Percentiles rank a stretch among this genome's conserved stretches.
Evolutionary conservation across 768 basidiomycete genomes (phyloP).

Genomic region (Boletus tylopilopsis): DNA sequence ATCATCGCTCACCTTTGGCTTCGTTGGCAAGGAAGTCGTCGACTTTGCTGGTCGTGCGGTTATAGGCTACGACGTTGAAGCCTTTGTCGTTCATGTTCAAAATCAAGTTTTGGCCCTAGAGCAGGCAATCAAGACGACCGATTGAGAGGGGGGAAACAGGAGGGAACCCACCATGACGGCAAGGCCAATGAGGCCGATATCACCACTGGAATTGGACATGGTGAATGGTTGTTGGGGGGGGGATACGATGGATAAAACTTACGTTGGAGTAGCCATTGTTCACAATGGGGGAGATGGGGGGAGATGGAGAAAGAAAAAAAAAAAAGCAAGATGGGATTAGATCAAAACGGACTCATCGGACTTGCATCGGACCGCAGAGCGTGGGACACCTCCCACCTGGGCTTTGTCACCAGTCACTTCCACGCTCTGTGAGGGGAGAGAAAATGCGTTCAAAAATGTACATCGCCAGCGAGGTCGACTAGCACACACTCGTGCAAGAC

Average conservation of each 20-base stretch:
- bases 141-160: constrained; percentile 13
- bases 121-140: constrained; percentile 3
- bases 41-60: constrained; percentile 95
- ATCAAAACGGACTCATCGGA: constrained; percentile 12
- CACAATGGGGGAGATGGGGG: constrained; percentile 21
- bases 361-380: constrained; percentile 3
- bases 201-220: constrained; percentile 72
- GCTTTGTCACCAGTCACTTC: not conserved
- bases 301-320: constrained; percentile 22
- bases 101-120: constrained; percentile 92
- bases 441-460: constrained; percentile 7
- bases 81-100: constrained; percentile 99
- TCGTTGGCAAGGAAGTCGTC: constrained; percentile 94
- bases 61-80: constrained; percentile 94
- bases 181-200: constrained; percentile 97
- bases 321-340: constrained; percentile 29
- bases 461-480: not conserved
- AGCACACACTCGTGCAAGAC: not conserved
- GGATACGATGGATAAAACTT: constrained; percentile 31
- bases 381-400: constrained; percentile 15
- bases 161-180: constrained; percentile 87
- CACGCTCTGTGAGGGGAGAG: constrained; percentile 1
- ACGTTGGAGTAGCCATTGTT: constrained; percentile 48
- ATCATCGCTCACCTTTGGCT: constrained; percentile 77
- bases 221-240: constrained; percentile 18